phyloP scores from a whole-genome alignment of 495 filamentous ascomycete species.

The Lindgomyces ingoldianus region DNA sequence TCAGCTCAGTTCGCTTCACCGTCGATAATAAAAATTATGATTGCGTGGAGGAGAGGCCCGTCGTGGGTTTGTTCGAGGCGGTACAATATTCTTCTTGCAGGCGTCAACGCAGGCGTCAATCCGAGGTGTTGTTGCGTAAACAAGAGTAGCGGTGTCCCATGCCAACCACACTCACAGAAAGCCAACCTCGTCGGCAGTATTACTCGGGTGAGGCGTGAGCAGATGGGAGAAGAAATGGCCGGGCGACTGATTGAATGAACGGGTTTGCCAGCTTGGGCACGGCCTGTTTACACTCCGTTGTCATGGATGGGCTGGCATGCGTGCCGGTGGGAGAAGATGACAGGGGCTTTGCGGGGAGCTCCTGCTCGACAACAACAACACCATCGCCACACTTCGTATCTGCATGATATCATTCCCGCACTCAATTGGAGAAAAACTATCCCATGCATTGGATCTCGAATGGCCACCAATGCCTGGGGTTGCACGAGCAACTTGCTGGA shows the following conservation, averaged over 20 bases:
- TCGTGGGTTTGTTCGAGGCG: no score
- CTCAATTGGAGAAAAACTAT: neutral
- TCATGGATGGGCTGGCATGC: conserved; percentile 35
- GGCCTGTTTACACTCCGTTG: conserved; percentile 35
- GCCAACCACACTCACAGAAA: neutral
- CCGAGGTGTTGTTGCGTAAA: conserved; percentile 14
- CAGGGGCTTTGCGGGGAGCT: neutral
- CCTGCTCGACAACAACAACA: neutral
- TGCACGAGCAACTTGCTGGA: conserved; percentile 4
- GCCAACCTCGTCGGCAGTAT: neutral
- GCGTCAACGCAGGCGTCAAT: no score
- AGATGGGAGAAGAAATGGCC: neutral
- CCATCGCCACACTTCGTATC: neutral
- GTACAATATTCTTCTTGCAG: no score
- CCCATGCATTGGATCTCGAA: neutral
- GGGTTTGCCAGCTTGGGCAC: conserved; percentile 15
- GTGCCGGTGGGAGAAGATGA: conserved; percentile 3
- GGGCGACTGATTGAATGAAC: neutral
- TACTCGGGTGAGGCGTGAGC: neutral
- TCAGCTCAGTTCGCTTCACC: neutral
- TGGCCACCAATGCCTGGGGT: conserved; percentile 11
- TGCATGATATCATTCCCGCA: neutral
- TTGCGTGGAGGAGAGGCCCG: neutral
- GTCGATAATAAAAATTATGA: neutral
- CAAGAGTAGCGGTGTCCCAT: conserved; percentile 1